Conservation (phyloP, 805 yeast genomes). For the Pichia heedii region DNA sequence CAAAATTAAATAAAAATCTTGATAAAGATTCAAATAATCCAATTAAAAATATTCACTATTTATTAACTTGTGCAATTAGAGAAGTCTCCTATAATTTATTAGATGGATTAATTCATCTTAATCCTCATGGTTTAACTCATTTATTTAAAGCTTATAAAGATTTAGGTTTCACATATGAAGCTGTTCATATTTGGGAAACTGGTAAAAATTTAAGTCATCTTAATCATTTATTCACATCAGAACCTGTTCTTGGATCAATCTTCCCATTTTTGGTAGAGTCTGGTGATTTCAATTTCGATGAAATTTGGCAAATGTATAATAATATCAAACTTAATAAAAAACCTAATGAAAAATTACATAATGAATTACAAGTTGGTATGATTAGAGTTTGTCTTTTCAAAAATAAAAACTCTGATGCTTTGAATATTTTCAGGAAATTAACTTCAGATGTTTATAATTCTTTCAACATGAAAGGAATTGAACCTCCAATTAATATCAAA, state of each 20-base stretch:
- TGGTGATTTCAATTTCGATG: slow-evolving; percentile 52
- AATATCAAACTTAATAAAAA: slow-evolving; percentile 26
- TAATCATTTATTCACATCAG: slow-evolving; percentile 44
- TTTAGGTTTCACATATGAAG: slow-evolving; percentile 51
- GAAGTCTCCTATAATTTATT: slow-evolving; percentile 44
- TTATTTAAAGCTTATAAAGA: slow-evolving; percentile 52
- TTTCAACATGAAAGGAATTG: slow-evolving; percentile 14
- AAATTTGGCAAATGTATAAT: slow-evolving; percentile 48
- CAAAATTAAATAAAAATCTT: slow-evolving; percentile 48
- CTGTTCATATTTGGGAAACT: slow-evolving; percentile 61
- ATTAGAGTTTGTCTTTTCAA: slow-evolving; percentile 63
- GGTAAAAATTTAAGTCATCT: slow-evolving; percentile 39
- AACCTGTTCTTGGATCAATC: slow-evolving; percentile 58
- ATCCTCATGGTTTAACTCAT: slow-evolving; percentile 49
- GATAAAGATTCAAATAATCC: slow-evolving; percentile 51
- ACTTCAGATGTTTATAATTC: slow-evolving; percentile 40
- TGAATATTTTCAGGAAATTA: slow-evolving; percentile 52
- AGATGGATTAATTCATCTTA: slow-evolving; percentile 33
- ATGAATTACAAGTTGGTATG: slow-evolving; percentile 57
- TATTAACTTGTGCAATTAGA: slow-evolving; percentile 41
- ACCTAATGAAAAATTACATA: slow-evolving; percentile 26
- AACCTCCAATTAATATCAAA: slow-evolving; percentile 31
- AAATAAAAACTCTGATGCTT: slow-evolving; percentile 56
- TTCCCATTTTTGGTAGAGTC: slow-evolving; percentile 57
- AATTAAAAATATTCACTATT: slow-evolving; percentile 43